Percentiles rank a stretch among this genome's conserved stretches.
Evolutionary conservation across 108 stramenopile species (phyloP).

Genomic region (Schizochytrium sp.): DNA sequence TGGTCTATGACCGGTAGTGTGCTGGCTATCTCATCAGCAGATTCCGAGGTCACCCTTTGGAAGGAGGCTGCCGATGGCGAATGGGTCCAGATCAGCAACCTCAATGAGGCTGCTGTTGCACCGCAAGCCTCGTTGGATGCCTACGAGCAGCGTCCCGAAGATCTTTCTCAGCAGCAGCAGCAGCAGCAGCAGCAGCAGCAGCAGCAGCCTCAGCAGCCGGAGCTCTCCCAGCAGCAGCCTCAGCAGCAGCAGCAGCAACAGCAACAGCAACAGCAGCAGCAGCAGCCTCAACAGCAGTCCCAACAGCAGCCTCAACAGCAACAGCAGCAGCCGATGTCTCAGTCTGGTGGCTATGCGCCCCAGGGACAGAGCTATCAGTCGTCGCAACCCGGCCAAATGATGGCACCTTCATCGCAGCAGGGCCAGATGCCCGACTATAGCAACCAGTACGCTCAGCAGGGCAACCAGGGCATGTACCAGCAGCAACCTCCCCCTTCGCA

Average conservation of each 20-base stretch:
- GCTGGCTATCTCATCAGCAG: constrained; percentile 88
- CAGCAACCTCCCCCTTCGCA: not conserved
- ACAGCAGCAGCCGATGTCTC: not conserved
- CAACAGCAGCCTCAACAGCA: not conserved
- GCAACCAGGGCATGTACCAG: not conserved
- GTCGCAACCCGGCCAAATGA: too few species aligned
- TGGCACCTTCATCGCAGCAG: too few species aligned
- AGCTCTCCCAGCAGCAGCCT: not conserved
- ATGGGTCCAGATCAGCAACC: constrained; percentile 43
- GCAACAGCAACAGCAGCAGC: not conserved
- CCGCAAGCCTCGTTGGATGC: not conserved
- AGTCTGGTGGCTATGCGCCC: not conserved
- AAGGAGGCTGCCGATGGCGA: constrained; percentile 60
- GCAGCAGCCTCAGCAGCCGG: not conserved
- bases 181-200: not conserved
- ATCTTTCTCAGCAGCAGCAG: not conserved
- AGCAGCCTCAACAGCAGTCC: not conserved
- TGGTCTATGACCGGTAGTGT: constrained; percentile 95
- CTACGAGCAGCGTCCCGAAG: not conserved
- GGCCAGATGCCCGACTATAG: too few species aligned
- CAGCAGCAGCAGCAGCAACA: not conserved
- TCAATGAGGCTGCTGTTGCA: constrained; percentile 23
- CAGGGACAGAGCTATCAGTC: too few species aligned
- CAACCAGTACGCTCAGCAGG: too few species aligned
- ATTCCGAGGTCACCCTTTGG: constrained; percentile 85